Percentiles rank a stretch among this genome's conserved stretches.
Evolutionary conservation across 2,329 filamentous ascomycete species (phyloP).

Genomic region (Sporothrix pallida): DNA sequence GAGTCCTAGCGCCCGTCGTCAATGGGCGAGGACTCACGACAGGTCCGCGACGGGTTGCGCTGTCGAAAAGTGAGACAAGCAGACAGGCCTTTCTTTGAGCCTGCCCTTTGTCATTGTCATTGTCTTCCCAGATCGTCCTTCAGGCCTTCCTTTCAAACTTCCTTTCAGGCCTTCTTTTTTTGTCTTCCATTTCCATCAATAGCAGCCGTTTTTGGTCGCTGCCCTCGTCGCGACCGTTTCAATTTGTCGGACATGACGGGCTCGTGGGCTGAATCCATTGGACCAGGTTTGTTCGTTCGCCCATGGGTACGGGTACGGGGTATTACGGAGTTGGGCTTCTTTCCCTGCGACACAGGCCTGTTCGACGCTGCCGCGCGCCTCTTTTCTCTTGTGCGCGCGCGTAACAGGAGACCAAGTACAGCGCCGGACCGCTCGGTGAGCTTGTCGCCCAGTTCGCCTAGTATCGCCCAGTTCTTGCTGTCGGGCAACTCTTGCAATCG

Average conservation of each 20-base stretch:
- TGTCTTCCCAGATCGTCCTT: not conserved
- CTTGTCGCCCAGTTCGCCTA: too few relatives aligned
- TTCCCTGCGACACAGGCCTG: too few relatives aligned
- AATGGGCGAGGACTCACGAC: too few relatives aligned
- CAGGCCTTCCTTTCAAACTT: not conserved
- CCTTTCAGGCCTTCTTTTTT: not conserved
- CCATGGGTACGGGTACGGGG: not conserved
- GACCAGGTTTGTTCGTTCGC: not conserved
- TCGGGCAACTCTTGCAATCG: not conserved
- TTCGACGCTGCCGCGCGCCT: too few relatives aligned
- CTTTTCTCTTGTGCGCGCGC: too few relatives aligned
- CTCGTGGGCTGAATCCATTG: not conserved
- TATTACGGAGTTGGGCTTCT: not conserved
- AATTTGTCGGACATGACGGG: not conserved
- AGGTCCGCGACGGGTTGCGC: too few relatives aligned
- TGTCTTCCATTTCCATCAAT: not conserved
- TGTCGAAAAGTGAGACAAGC: too few relatives aligned
- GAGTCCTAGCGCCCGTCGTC: too few relatives aligned
- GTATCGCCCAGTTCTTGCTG: not conserved
- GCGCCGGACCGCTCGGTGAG: slow-evolving; percentile 10
- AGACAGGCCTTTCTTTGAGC: too few relatives aligned
- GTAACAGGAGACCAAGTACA: too few relatives aligned
- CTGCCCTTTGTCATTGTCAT: too few relatives aligned
- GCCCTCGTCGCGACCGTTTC: not conserved
- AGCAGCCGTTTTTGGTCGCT: not conserved